Evolutionary conservation across 2,329 filamentous ascomycete species (phyloP).

Genomic region (Sporothrix pseudoabietina): DNA sequence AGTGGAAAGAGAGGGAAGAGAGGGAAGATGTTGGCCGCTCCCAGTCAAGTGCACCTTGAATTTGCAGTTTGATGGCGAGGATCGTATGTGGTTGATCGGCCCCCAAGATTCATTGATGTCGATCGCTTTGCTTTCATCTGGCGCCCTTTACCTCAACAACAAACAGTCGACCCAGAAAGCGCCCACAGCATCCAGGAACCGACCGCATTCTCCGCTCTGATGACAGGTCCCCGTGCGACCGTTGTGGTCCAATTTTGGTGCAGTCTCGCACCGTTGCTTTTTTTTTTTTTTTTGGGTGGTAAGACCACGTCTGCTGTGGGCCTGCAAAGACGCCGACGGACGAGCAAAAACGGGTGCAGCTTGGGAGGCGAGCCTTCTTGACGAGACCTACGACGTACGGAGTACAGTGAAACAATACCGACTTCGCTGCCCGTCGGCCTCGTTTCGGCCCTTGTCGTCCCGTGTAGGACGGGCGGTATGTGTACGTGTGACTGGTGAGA

Average conservation of each 20-base stretch:
- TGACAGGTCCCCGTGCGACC: background rate
- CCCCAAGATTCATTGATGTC: background rate
- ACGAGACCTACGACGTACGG: background rate
- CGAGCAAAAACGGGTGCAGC: background rate
- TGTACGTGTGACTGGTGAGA: background rate
- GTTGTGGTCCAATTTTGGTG: background rate
- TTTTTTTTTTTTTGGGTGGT: background rate
- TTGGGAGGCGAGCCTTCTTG: background rate
- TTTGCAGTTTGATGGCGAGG: no score
- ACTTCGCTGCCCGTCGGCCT: background rate
- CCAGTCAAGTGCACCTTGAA: no score
- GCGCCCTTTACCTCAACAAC: background rate
- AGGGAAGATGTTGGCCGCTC: background rate
- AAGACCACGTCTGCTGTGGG: background rate
- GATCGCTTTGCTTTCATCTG: constrained; percentile 16
- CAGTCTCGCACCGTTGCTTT: background rate
- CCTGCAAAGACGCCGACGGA: background rate
- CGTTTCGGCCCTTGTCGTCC: constrained; percentile 19
- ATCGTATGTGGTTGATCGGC: background rate
- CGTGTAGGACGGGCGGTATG: background rate
- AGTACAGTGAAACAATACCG: background rate
- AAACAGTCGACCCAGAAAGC: no score
- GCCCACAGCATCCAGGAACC: background rate
- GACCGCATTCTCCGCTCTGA: background rate
- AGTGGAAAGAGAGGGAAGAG: no score